Conservation (phyloP, 2,329 filamentous ascomycete species). For the Fonsecaea multimorphosa region DNA sequence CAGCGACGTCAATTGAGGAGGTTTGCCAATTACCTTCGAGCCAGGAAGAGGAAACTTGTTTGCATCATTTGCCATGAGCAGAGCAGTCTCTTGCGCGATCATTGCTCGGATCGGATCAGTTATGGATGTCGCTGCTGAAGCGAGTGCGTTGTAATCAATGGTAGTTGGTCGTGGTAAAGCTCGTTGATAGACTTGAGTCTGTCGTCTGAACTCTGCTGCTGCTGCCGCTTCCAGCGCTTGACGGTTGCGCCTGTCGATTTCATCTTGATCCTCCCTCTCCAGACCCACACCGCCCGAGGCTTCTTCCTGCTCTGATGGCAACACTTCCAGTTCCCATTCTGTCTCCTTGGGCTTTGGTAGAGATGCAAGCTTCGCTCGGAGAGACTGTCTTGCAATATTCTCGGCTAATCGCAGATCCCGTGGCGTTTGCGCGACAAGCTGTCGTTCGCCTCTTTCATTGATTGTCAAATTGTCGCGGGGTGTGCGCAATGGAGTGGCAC, state of each 20-base stretch:
- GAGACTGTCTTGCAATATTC: conserved; percentile 68
- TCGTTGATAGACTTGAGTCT: conserved; percentile 90
- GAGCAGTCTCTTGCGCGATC: conserved; percentile 77
- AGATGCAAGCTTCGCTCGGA: conserved; percentile 70
- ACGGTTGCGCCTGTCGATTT: conserved; percentile 74
- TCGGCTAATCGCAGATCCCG: conserved; percentile 76
- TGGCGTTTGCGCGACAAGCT: conserved; percentile 75
- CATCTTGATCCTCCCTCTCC: conserved; percentile 66
- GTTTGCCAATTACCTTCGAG: conserved; percentile 67
- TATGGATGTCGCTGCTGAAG: conserved; percentile 66
- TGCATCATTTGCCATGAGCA: conserved; percentile 83
- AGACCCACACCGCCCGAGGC: conserved; percentile 52
- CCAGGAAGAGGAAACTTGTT: conserved; percentile 73
- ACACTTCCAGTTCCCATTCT: conserved; percentile 84
- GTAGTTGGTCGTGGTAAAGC: conserved; percentile 76
- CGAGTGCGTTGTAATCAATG: conserved; percentile 72
- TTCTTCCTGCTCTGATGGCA: conserved; percentile 81
- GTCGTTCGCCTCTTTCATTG: conserved; percentile 73
- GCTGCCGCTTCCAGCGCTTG: conserved; percentile 67
- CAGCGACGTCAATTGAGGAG: conserved; percentile 66
- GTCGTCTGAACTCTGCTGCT: conserved; percentile 74
- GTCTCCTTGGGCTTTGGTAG: conserved; percentile 91
- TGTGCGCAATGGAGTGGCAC: conserved; percentile 84
- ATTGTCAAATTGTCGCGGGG: conserved; percentile 86
- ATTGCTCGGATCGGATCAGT: conserved; percentile 69